Base-by-base conservation (phyloP, 1,139 yeast genomes). In the Yamadazyma songkhlaensis region DNA sequence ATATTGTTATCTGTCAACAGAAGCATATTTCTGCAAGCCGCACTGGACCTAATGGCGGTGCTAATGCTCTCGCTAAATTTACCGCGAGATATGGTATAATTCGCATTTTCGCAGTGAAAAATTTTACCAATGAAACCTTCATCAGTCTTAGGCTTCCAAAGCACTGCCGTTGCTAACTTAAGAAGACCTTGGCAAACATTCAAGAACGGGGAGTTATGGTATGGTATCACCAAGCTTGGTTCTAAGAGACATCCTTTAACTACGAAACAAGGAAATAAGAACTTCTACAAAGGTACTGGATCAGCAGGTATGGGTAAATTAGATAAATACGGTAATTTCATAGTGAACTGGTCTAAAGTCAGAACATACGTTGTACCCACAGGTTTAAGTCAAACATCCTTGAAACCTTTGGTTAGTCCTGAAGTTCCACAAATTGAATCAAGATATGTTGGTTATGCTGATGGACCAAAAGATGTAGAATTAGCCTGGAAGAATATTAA, bases 251-350 rank as follows among this genome's bases (percentile, higher is more conserved):
- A 84, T 55, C 77, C 95, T 3, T 67, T 90, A 50, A 85, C 96
- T 22, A 84, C 96, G 25, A 92, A 92, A 55, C 92, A 88, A 58
- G 97, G 98, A 53, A 92, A 90, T 66, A 89, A 90, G 70, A 82
- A 85, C 53, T 87, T 74, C 65, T 92, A 94, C 65, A 92, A 90
- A 60, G 99, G 98, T 68, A 92, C 97, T 14, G 78, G 97, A 44
- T 87, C 98, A 5, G 77, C 95, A 2, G 97, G 97, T 61, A 79
- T 88, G 45, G 99, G 99, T 56, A 74, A 72, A 41, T 79, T 84
- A 57, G 84, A 94, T 40, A 69, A 72, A 26, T 73, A 73, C 46
- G 97, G 96, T 38, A 76, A 78, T 26, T 94, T 87, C 60, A 70
- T 78, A 11, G 76, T 92, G 47, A 76, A 87, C 64, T 92, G 95